phyloP scores from a whole-genome alignment of 2,329 filamentous ascomycete species.

The Fusarium siculi region DNA sequence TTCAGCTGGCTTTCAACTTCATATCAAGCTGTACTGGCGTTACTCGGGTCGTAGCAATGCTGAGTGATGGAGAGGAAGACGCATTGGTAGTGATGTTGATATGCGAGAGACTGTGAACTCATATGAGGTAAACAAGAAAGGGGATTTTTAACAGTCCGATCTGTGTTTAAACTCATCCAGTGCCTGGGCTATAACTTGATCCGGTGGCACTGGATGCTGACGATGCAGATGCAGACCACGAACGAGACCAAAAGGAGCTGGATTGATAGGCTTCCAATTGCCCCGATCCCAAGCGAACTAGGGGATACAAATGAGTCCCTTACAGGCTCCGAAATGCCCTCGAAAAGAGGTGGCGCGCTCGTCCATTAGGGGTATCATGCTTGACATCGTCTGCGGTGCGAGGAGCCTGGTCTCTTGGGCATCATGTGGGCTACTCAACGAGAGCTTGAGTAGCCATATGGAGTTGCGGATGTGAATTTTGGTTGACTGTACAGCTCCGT shows the following conservation, averaged over 20 bases:
- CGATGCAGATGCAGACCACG: rapidly evolving
- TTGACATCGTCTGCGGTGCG: neutral
- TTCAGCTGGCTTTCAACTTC: neutral
- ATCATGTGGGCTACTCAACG: neutral
- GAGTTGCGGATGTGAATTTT: rapidly evolving
- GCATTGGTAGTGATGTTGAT: too few species aligned
- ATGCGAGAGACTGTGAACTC: rapidly evolving
- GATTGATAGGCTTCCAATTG: neutral
- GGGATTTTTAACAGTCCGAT: rapidly evolving
- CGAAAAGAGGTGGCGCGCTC: too few species aligned
- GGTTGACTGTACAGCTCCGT: rapidly evolving
- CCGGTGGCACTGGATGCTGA: neutral
- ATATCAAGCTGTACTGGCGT: neutral
- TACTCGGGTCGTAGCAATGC: too few species aligned
- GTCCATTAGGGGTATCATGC: too few species aligned
- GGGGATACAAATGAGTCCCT: rapidly evolving
- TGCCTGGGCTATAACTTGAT: neutral
- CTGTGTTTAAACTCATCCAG: too few species aligned
- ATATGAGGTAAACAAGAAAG: rapidly evolving
- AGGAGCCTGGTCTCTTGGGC: neutral
- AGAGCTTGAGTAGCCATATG: too few species aligned
- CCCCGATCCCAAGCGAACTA: rapidly evolving
- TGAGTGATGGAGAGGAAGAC: neutral
- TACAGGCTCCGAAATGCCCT: neutral
- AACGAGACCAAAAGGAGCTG: too few species aligned